Evolutionary conservation across 257 asterid genomes (phyloP).

Genomic region (Buddleja alternifolia): DNA sequence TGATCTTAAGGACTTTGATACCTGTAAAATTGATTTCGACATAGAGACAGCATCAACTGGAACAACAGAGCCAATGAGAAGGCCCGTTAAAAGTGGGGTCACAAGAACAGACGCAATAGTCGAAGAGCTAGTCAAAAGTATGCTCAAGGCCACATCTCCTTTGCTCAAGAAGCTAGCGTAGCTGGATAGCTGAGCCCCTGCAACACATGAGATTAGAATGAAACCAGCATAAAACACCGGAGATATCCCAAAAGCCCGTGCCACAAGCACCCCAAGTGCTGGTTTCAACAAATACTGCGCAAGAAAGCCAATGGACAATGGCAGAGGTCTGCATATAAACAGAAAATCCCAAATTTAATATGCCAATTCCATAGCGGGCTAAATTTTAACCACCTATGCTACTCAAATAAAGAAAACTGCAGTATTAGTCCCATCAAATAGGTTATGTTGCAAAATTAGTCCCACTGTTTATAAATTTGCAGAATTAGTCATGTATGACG

Average conservation of each 20-base stretch:
- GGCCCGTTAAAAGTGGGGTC: conserved; percentile 89
- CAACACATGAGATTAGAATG: conserved; percentile 84
- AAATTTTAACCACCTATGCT: neutral
- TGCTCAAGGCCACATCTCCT: conserved; percentile 94
- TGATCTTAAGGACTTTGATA: conserved; percentile 25
- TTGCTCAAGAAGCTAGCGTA: conserved; percentile 96
- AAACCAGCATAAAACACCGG: conserved; percentile 85
- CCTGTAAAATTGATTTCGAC: conserved; percentile 98
- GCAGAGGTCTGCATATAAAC: conserved; percentile 69
- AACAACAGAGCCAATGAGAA: conserved; percentile 94
- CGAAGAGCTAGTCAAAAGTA: conserved; percentile 86
- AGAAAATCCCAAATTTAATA: conserved; percentile 1
- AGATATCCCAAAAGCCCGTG: conserved; percentile 82
- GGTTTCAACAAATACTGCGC: conserved; percentile 93
- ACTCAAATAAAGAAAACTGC: neutral
- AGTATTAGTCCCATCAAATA: too few species aligned
- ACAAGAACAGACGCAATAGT: conserved; percentile 86
- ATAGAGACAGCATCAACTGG: conserved; percentile 94
- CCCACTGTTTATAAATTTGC: too few species aligned
- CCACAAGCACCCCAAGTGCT: conserved; percentile 77
- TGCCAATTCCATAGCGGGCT: neutral
- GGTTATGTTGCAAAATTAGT: too few species aligned
- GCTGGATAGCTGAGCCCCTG: conserved; percentile 99
- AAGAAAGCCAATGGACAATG: conserved; percentile 71
- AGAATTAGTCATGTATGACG: too few species aligned